Percentiles rank a stretch among this genome's conserved stretches.
phyloP scores from a whole-genome alignment of 331 rosid genomes.

The Malus hybrid region DNA sequence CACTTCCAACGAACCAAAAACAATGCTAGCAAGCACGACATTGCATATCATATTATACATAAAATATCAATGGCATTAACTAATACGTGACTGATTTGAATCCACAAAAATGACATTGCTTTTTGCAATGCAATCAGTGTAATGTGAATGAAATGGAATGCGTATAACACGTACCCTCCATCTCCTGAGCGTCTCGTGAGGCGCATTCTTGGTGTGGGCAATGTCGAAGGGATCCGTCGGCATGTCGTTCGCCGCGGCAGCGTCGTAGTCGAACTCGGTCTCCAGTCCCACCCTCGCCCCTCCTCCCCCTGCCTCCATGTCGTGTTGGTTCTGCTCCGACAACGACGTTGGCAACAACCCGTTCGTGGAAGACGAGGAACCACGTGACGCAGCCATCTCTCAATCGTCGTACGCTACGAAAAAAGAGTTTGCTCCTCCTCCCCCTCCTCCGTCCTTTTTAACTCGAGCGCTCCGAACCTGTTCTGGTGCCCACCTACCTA shows the following conservation, averaged over 20 bases:
- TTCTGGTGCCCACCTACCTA: background rate
- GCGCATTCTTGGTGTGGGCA: constrained; percentile 62
- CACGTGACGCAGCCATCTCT: constrained; percentile 46
- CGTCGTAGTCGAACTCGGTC: constrained; percentile 14
- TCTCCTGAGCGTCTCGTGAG: constrained; percentile 58
- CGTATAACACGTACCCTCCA: constrained; percentile 60
- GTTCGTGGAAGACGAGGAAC: constrained; percentile 43
- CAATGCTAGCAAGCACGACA: background rate
- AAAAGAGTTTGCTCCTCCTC: background rate
- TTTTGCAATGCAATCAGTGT: background rate
- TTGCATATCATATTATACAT: background rate
- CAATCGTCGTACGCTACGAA: background rate
- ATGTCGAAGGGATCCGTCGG: constrained; percentile 69
- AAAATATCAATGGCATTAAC: no score
- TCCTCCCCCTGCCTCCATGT: constrained; percentile 13
- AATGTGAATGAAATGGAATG: background rate
- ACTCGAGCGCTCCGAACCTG: background rate
- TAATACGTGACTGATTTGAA: background rate
- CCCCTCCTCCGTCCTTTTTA: background rate
- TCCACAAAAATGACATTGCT: background rate
- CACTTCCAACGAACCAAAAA: background rate
- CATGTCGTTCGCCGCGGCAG: background rate
- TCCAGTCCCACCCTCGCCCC: constrained; percentile 8
- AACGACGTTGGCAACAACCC: constrained; percentile 23
- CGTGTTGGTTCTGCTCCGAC: constrained; percentile 17